Conservation (phyloP, 2,329 filamentous ascomycete species). For the Trichoderma breve region DNA sequence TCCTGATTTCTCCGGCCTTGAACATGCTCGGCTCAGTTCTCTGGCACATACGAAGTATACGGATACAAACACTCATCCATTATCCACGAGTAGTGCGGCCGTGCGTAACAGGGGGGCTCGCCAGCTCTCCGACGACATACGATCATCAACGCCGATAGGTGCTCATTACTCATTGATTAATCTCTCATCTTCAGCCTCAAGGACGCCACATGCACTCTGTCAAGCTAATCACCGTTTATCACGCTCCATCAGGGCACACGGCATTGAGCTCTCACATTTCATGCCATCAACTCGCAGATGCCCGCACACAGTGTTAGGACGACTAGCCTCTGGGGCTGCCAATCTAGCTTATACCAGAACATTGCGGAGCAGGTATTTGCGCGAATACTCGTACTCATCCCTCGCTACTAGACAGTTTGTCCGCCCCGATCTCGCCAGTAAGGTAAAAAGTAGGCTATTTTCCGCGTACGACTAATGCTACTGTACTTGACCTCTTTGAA, state of each 20-base stretch:
- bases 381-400: neutral
- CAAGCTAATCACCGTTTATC: neutral
- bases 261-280: neutral
- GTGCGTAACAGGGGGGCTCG: neutral
- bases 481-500: neutral
- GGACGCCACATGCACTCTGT: neutral
- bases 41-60: neutral
- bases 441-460: neutral
- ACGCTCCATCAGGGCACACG: neutral
- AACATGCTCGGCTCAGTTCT: neutral
- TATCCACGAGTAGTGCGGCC: neutral
- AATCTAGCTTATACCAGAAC: slow-evolving; percentile 2
- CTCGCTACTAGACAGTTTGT: neutral
- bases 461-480: neutral
- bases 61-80: neutral
- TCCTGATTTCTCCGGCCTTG: neutral
- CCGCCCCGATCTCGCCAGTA: neutral
- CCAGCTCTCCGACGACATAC: neutral
- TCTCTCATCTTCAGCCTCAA: neutral
- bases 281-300: neutral
- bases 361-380: neutral
- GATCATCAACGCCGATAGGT: neutral
- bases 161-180: neutral
- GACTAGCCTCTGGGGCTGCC: neutral
- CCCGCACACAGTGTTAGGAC: neutral